Conservation (phyloP, 2,329 filamentous ascomycete species). For the Pyrenochaeta sp. region DNA sequence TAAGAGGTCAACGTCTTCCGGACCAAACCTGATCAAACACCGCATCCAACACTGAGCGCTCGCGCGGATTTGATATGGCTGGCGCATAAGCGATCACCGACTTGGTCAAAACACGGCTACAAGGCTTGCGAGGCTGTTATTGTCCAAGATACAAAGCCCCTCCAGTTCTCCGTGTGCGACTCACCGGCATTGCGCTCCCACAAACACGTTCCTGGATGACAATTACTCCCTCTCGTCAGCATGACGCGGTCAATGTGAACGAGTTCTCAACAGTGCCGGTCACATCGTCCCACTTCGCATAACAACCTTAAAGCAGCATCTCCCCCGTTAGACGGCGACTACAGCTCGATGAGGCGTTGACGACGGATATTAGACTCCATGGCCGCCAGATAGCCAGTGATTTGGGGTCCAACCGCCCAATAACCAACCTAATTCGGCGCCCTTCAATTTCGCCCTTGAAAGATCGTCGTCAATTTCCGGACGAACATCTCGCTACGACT, state of each 20-base stretch:
- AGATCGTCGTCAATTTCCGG: slow-evolving; percentile 14
- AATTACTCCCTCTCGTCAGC: background rate
- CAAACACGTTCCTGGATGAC: too few relatives aligned
- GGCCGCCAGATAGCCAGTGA: slow-evolving; percentile 4
- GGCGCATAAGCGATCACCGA: too few relatives aligned
- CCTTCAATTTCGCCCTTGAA: slow-evolving; percentile 7
- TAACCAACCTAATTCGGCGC: slow-evolving; percentile 2
- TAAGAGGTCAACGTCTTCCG: too few relatives aligned
- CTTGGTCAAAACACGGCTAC: too few relatives aligned
- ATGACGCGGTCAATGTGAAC: background rate
- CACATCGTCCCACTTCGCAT: slow-evolving; percentile 15
- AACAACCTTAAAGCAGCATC: slow-evolving; percentile 21
- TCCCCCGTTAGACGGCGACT: slow-evolving; percentile 14
- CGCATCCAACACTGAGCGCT: too few relatives aligned
- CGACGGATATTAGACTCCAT: background rate
- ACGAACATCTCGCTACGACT: slow-evolving; percentile 16
- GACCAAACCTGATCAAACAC: too few relatives aligned
- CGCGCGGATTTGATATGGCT: too few relatives aligned
- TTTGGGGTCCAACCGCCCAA: slow-evolving; percentile 13
- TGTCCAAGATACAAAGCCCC: too few relatives aligned
- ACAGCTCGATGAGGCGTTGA: slow-evolving; percentile 5
- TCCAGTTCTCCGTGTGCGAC: too few relatives aligned
- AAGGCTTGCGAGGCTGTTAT: too few relatives aligned
- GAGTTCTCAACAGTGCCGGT: background rate
- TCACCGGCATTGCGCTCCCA: too few relatives aligned